Base-by-base conservation (phyloP, 2,329 filamentous ascomycete species). In the Cladophialophora immunda region DNA sequence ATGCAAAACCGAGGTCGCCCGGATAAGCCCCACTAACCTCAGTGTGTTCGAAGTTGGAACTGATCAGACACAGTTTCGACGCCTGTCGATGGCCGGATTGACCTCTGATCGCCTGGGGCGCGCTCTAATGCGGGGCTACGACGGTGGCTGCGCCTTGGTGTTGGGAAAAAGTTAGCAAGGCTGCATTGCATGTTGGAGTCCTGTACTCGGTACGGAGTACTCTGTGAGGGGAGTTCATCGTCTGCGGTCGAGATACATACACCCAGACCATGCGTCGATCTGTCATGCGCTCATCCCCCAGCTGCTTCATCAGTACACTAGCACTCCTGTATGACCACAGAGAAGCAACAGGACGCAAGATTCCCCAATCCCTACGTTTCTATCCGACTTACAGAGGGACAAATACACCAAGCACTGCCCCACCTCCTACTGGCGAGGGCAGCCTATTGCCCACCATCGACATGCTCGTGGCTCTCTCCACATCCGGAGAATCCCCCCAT, bases 401-500 rank as follows among this genome's bases (percentile, higher is more conserved):
- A 52, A 58, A 41, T 7, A 8, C 57, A 32, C 38, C 38, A 27
- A 50, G 17, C 19, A 41, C 15, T 63, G 22, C 60, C 29, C 41
- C 45, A 50, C 45, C 45, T 50, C 8, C 45, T 50, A 1, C 45
- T 50, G 45, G 22, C 22, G 22, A 25, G 45, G 36, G 27, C 38
- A 53, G 36, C n/a, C 22, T 50, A 50, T 25, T 50, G 19, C 45
- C 41, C 41, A 47, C 56, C 29, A n/a, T 15, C 36, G 41, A 22
- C 25, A 19, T 32, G 22, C 7, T 30, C 41, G 45, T 58, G 62
- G 55, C 30, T 36, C 41, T 64, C 65, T 67, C 65, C 65, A 67
- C 60, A 52, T 64, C 54, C 65, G 65, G 60, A 56, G 36, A 47
- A 50, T 32, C 38, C 58, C 58, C 64, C 64, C 64, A 66, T 66